phyloP scores from a whole-genome alignment of 805 yeast species.

The Candida broadrunensis region DNA sequence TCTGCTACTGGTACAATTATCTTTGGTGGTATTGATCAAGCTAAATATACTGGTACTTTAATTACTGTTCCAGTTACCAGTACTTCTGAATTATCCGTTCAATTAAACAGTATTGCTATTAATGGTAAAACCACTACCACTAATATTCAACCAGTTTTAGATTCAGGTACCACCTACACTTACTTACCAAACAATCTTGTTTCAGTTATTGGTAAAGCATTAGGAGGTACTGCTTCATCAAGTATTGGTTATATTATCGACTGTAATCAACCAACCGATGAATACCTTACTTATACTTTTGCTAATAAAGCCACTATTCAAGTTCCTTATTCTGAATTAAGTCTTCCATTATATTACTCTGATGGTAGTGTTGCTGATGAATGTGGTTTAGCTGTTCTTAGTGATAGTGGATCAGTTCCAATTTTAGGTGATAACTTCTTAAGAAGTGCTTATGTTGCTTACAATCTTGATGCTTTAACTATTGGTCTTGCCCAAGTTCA shows the following conservation, averaged over 20 bases:
- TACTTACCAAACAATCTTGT: slow-evolving; percentile 37
- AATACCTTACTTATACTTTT: slow-evolving; percentile 29
- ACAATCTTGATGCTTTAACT: slow-evolving; percentile 51
- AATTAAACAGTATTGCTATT: slow-evolving; percentile 23
- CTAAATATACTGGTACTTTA: slow-evolving; percentile 22
- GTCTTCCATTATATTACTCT: slow-evolving; percentile 17
- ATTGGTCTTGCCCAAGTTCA: slow-evolving; percentile 53
- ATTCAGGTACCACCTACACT: slow-evolving; percentile 23
- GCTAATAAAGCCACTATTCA: slow-evolving; percentile 24
- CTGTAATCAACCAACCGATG: slow-evolving; percentile 24
- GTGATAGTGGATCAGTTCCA: slow-evolving; percentile 7
- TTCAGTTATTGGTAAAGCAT: slow-evolving; percentile 3
- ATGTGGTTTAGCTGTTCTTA: slow-evolving; percentile 18
- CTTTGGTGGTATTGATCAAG: slow-evolving; percentile 33
- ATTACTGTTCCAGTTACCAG: slow-evolving; percentile 4
- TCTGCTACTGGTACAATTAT: slow-evolving; percentile 21
- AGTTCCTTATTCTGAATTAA: slow-evolving; percentile 13
- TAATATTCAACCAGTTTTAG: slow-evolving; percentile 14
- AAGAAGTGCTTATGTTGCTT: slow-evolving; percentile 56
- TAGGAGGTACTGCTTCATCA: slow-evolving; percentile 15
- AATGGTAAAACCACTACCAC: slow-evolving; percentile 4
- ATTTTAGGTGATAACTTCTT: slow-evolving; percentile 63
- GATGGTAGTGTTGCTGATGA: slow-evolving; percentile 33
- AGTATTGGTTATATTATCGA: slow-evolving; percentile 39
- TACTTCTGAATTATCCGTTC: slow-evolving; percentile 1